phyloP scores from a whole-genome alignment of 2,329 filamentous ascomycete species.

The Rasamsonia emersonii region DNA sequence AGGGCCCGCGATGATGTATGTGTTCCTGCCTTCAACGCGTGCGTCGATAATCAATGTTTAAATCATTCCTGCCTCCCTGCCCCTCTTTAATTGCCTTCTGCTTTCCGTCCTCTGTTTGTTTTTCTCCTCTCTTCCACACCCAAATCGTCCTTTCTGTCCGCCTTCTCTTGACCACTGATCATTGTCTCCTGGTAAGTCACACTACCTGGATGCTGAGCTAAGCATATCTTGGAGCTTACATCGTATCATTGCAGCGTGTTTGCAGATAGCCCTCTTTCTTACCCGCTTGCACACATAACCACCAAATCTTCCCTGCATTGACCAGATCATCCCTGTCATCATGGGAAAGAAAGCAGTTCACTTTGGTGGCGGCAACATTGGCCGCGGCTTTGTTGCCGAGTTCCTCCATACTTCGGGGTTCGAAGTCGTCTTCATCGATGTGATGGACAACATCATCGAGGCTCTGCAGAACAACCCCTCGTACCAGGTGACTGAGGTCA shows the following conservation, averaged over 20 bases:
- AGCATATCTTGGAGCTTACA: slow-evolving; percentile 2
- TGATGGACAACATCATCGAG: slow-evolving; percentile 75
- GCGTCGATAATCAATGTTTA: too few species aligned
- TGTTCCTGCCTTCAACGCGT: too few species aligned
- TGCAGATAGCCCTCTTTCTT: background rate
- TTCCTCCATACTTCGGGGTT: slow-evolving; percentile 93
- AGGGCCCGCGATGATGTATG: too few species aligned
- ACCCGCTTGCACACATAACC: too few species aligned
- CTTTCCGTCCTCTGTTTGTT: slow-evolving; percentile 10
- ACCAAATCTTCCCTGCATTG: too few species aligned
- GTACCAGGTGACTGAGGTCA: slow-evolving; percentile 91
- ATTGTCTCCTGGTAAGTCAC: too few species aligned
- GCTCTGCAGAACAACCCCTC: slow-evolving; percentile 63
- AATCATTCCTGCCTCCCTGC: slow-evolving; percentile 7
- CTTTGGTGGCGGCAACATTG: slow-evolving; percentile 81
- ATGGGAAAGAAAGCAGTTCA: slow-evolving; percentile 64
- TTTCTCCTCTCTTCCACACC: slow-evolving; percentile 7
- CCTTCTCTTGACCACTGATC: background rate
- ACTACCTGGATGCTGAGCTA: too few species aligned
- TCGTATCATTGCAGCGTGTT: too few species aligned
- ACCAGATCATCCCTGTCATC: slow-evolving; percentile 11
- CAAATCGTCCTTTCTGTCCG: slow-evolving; percentile 3
- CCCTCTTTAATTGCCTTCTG: slow-evolving; percentile 13
- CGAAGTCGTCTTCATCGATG: slow-evolving; percentile 93
- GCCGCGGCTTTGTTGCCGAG: slow-evolving; percentile 78